Percentiles rank a stretch among this genome's conserved stretches.
Conservation (phyloP, 2,329 filamentous ascomycete species). For the Paecilomyces niveus region DNA sequence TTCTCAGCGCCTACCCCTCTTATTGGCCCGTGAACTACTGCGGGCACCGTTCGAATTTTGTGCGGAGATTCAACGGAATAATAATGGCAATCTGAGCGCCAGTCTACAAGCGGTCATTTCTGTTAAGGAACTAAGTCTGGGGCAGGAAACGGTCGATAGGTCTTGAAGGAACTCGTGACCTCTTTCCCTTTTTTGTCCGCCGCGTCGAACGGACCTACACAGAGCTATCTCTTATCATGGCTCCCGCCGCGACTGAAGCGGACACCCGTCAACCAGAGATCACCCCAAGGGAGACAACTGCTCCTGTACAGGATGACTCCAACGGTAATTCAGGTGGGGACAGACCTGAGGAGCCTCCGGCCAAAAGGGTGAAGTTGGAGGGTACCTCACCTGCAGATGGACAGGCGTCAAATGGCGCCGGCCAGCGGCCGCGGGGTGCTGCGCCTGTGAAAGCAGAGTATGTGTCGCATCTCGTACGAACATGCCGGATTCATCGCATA, state of each 20-base stretch:
- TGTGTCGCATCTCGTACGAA: slow-evolving; percentile 17
- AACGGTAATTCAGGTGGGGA: slow-evolving; percentile 21
- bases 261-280: background rate
- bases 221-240: background rate
- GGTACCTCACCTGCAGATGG: slow-evolving; percentile 17
- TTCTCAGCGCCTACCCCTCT: background rate
- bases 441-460: slow-evolving; percentile 70
- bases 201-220: background rate
- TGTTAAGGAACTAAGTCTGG: background rate
- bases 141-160: background rate
- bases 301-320: slow-evolving; percentile 12
- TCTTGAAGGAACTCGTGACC: background rate
- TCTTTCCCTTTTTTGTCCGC: background rate
- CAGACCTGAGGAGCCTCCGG: slow-evolving; percentile 36
- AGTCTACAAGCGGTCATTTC: background rate
- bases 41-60: background rate
- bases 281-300: slow-evolving; percentile 6
- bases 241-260: background rate
- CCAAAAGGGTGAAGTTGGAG: slow-evolving; percentile 56
- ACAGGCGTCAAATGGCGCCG: slow-evolving; percentile 15
- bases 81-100: background rate
- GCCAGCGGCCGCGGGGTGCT: slow-evolving; percentile 47
- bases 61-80: background rate
- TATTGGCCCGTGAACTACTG: background rate
- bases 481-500: background rate